A percentile compares a stretch with the other conserved stretches of the same genome.
phyloP scores from a whole-genome alignment of 169 alveolate species.

The Theileria annulata region DNA sequence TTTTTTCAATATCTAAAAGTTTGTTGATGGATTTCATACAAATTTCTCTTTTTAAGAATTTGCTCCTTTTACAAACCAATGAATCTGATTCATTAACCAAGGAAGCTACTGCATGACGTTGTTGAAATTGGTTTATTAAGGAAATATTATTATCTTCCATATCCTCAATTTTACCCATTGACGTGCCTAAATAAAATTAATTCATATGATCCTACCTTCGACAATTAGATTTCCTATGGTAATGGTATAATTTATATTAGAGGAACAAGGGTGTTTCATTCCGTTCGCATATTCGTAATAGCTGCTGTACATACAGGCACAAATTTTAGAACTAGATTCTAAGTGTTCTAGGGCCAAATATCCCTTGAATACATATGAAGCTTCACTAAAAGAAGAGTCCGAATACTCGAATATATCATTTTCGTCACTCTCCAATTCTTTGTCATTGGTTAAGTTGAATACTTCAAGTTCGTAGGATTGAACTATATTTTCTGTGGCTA shows the following conservation, averaged over 20 bases:
- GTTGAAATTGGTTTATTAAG: background rate
- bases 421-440: conserved; percentile 3
- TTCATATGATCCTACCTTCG: conserved; percentile 4
- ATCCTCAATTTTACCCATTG: conserved; percentile 1
- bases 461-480: conserved; percentile 28
- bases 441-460: conserved; percentile 35
- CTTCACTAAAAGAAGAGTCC: background rate
- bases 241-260: conserved; percentile 9
- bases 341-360: conserved; percentile 16
- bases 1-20: conserved; percentile 4
- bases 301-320: conserved; percentile 37
- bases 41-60: background rate
- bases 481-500: background rate
- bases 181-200: background rate
- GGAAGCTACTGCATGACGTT: background rate
- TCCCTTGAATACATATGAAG: conserved; percentile 37
- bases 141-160: background rate
- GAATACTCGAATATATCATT: conserved; percentile 19
- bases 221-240: conserved; percentile 6
- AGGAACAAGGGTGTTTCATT: background rate
- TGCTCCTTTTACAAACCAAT: background rate
- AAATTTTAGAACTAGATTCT: background rate
- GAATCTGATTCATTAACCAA: conserved; percentile 10
- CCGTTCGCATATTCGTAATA: conserved; percentile 30
- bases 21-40: background rate